Evolutionary conservation across 371 early-diverging fungal genomes (phyloP), one percentile per base, ranked within the genome.

Genomic region (Rhizopus arrhizus): DNA sequence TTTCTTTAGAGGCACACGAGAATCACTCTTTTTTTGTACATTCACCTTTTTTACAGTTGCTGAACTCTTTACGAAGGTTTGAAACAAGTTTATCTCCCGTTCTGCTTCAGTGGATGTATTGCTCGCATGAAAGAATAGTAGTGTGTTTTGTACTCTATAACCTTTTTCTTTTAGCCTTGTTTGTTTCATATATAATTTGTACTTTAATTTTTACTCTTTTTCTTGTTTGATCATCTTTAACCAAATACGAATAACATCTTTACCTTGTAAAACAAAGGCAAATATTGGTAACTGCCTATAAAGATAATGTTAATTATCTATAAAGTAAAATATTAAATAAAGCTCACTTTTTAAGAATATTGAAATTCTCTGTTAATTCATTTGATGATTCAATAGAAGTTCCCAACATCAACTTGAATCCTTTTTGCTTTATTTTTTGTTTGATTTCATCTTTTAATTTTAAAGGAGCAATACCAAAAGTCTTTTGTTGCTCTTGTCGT

Each of bases 251-350:
- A 69, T 58, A 22, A 64, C 75, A 55, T 69, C 65, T 34, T 58
- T 33, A 35, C 72, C 72, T 62, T 74, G 72, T 50, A 74, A 56
- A 22, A 70, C 43, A 28, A 71, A 62, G 22, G 60, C 75, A 62
- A 62, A 65, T 3, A 69, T 62, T 9, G 59, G 67, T 50, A 48
- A 28, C 6, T 60, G 56, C 13, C 70, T 73, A 57, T 38, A 50
- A 46, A 35, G 32, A 28, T 22, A 45, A 35, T 16, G 4, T 22
- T 47, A 22, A 28, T 16, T 29, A 29, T 48, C 28, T 28, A n/a
- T 29, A 29, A 48, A 29, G 6, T 7, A 45, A 45, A 45, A 0
- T 12, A 16, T 12, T 2, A 45, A n/a, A 45, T 7, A 45, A 16
- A 45, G n/a, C 46, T 48, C 12, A 48, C 48, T 53, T 53, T 34